Conservation (phyloP, 1,139 yeast species). For the Nakaseomyces delphensis region DNA sequence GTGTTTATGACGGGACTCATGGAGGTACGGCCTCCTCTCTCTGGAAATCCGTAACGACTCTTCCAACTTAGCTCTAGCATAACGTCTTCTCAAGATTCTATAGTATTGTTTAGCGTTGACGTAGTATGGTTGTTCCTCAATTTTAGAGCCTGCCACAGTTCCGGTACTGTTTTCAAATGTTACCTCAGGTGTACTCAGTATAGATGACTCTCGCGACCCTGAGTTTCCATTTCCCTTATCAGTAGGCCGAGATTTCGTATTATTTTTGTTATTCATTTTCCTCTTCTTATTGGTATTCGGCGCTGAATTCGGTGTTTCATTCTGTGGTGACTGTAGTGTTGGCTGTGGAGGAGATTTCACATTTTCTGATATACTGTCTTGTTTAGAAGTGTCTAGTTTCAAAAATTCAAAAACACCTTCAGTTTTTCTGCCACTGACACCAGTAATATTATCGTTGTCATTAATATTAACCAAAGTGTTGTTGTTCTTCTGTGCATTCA, state of each 20-base stretch:
- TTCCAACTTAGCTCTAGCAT: slow-evolving; percentile 89
- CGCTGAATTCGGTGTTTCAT: neutral
- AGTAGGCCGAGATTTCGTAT: neutral
- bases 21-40: slow-evolving; percentile 88
- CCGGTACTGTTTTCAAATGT: neutral
- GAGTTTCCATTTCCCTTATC: neutral
- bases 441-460: neutral
- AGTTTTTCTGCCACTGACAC: neutral
- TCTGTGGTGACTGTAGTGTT: neutral
- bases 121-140: slow-evolving; percentile 78
- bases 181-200: neutral
- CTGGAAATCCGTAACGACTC: slow-evolving; percentile 81
- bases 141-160: neutral
- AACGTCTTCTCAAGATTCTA: slow-evolving; percentile 82
- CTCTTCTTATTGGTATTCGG: neutral
- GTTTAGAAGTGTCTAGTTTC: neutral
- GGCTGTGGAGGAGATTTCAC: no score
- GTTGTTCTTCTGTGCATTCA: neutral
- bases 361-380: neutral
- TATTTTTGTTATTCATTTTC: neutral
- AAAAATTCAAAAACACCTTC: slow-evolving; percentile 4
- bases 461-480: no score
- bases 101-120: slow-evolving; percentile 98
- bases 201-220: neutral
- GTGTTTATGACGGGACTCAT: slow-evolving; percentile 95